Evolutionary conservation across 2,329 filamentous ascomycete genomes (phyloP).

Genomic region (Aspergillus ruber): DNA sequence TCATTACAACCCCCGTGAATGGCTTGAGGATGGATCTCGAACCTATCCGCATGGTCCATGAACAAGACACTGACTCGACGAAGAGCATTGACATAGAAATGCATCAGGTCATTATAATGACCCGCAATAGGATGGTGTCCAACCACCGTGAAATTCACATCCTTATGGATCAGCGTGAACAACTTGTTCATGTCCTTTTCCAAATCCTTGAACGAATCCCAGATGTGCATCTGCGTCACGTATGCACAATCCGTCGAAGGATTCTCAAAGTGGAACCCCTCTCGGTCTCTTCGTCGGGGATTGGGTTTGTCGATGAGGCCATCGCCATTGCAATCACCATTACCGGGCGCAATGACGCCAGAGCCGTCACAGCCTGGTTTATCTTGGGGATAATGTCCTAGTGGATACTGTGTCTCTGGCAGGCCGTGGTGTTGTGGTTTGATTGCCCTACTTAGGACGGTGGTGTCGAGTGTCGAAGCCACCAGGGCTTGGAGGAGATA

Average conservation of each 20-base stretch:
- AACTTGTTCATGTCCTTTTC: slow-evolving; percentile 26
- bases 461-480: slow-evolving; percentile 6
- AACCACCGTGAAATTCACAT: slow-evolving; percentile 27
- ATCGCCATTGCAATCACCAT: slow-evolving; percentile 21
- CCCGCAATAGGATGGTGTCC: slow-evolving; percentile 29
- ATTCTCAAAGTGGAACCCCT: slow-evolving; percentile 27
- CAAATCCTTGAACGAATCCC: slow-evolving; percentile 25
- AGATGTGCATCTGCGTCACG: slow-evolving; percentile 26
- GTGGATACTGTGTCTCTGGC: slow-evolving; percentile 1
- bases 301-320: slow-evolving; percentile 18
- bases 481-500: slow-evolving; percentile 10
- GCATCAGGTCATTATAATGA: slow-evolving; percentile 24
- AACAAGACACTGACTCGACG: slow-evolving; percentile 23
- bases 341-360: slow-evolving; percentile 19
- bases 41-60: slow-evolving; percentile 22
- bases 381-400: slow-evolving; percentile 10
- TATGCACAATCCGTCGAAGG: slow-evolving; percentile 25
- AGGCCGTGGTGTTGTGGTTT: not conserved
- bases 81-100: slow-evolving; percentile 29
- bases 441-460: slow-evolving; percentile 5
- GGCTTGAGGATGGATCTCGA: slow-evolving; percentile 23
- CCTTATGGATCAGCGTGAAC: slow-evolving; percentile 27
- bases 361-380: slow-evolving; percentile 19
- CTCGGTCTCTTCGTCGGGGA: slow-evolving; percentile 9
- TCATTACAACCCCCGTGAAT: slow-evolving; percentile 29